A percentile compares a stretch with the other conserved stretches of the same genome.
Conservation (phyloP, 805 yeast species). For the Spathaspora arborariae region DNA sequence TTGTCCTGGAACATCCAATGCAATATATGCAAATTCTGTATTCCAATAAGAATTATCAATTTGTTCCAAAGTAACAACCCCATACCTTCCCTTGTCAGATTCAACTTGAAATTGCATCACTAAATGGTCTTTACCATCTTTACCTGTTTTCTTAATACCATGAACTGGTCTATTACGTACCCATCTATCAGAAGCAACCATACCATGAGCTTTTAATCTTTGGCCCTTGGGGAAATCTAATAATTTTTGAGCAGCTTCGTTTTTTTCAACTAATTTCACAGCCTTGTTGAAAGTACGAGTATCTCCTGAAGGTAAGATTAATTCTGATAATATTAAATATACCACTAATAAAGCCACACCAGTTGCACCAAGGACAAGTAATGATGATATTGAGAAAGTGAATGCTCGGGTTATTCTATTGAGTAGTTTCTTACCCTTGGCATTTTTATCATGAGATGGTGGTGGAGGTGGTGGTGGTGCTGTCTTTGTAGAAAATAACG, state of each 20-base stretch:
- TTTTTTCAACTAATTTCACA: slow-evolving; percentile 69
- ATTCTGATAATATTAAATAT: slow-evolving; percentile 73
- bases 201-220: slow-evolving; percentile 82
- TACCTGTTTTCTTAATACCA: slow-evolving; percentile 61
- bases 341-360: slow-evolving; percentile 66
- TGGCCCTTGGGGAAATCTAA: slow-evolving; percentile 52
- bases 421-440: slow-evolving; percentile 41
- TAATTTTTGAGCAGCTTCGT: slow-evolving; percentile 52
- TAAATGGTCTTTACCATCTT: slow-evolving; percentile 76
- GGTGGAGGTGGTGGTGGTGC: slow-evolving; percentile 38
- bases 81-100: slow-evolving; percentile 57
- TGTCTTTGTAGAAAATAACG: slow-evolving; percentile 9
- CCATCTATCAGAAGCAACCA: slow-evolving; percentile 68
- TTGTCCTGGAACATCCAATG: slow-evolving; percentile 71
- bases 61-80: slow-evolving; percentile 77
- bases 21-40: slow-evolving; percentile 68
- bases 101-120: slow-evolving; percentile 86
- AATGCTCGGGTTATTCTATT: slow-evolving; percentile 50
- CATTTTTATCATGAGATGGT: slow-evolving; percentile 31
- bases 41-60: slow-evolving; percentile 61
- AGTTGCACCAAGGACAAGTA: slow-evolving; percentile 63
- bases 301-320: slow-evolving; percentile 87
- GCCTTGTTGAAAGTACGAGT: slow-evolving; percentile 88
- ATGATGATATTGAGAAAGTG: slow-evolving; percentile 58
- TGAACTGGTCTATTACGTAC: slow-evolving; percentile 83